Percentiles rank a stretch among this genome's conserved stretches.
Conservation (phyloP, 352 stramenopile species). For the Phytophthora pseudosyringae region DNA sequence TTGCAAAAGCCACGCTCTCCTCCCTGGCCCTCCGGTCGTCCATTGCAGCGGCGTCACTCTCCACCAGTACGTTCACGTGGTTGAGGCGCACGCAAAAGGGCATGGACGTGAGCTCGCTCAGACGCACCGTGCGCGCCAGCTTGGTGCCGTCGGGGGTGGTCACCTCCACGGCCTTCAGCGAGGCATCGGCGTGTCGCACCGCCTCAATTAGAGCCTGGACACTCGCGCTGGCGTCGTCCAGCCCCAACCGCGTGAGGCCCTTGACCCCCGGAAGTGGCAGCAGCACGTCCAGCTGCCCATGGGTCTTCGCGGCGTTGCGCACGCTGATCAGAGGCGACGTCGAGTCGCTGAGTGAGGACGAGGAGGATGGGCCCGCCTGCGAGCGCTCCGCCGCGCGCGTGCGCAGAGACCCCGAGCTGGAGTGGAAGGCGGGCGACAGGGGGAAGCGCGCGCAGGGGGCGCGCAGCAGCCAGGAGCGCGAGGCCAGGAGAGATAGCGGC, state of each 20-base stretch:
- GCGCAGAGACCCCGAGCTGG: slow-evolving; percentile 21
- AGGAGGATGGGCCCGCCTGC: slow-evolving; percentile 7
- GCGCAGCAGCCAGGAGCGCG: slow-evolving; percentile 9
- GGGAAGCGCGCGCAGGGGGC: slow-evolving; percentile 9
- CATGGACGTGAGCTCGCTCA: slow-evolving; percentile 69
- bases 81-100: slow-evolving; percentile 77
- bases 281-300: slow-evolving; percentile 58
- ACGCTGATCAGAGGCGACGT: slow-evolving; percentile 49
- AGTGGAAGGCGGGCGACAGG: slow-evolving; percentile 19
- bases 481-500: slow-evolving; percentile 4
- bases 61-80: slow-evolving; percentile 62
- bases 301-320: slow-evolving; percentile 44
- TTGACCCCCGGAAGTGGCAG: slow-evolving; percentile 63
- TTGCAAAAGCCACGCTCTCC: slow-evolving; percentile 70
- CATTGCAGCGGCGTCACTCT: slow-evolving; percentile 46
- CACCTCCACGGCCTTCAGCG: slow-evolving; percentile 72
- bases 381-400: slow-evolving; percentile 25
- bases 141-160: slow-evolving; percentile 73
- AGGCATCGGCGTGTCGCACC: slow-evolving; percentile 53
- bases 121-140: slow-evolving; percentile 66
- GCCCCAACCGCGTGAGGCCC: slow-evolving; percentile 56
- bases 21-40: slow-evolving; percentile 39
- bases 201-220: slow-evolving; percentile 63
- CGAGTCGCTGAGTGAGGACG: background rate
- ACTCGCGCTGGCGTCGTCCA: slow-evolving; percentile 47